Evolutionary conservation across 139 green algal species (phyloP).

Genomic region (Coccomyxa sp.): DNA sequence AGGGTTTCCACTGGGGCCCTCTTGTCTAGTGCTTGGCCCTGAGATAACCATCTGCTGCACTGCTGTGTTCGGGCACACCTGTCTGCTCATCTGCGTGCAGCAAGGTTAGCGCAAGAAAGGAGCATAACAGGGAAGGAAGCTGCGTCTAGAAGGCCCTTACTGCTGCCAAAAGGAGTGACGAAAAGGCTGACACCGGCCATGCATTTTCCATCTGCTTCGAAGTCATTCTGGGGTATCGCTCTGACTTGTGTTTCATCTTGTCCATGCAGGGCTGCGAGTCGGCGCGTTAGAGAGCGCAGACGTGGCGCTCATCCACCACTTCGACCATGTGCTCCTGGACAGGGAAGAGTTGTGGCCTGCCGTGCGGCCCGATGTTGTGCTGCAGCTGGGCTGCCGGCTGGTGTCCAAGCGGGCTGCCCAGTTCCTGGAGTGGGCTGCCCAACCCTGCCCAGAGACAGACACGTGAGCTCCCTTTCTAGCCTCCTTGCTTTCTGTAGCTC

Average conservation of each 20-base stretch:
- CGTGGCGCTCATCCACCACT: slow-evolving; percentile 49
- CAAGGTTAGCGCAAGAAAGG: no score
- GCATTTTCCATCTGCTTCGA: no score
- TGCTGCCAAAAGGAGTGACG: no score
- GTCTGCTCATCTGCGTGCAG: no score
- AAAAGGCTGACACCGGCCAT: no score
- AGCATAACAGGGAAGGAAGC: no score
- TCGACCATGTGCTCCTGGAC: slow-evolving; percentile 73
- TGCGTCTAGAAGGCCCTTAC: no score
- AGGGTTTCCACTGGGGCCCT: no score
- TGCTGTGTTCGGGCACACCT: no score
- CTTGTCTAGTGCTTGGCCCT: no score
- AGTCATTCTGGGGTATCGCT: no score
- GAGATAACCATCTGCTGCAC: no score
- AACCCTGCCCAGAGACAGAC: slow-evolving; percentile 8
- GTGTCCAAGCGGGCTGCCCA: slow-evolving; percentile 80
- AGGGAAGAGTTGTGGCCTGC: slow-evolving; percentile 36
- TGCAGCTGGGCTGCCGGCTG: slow-evolving; percentile 77
- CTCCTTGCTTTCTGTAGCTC: background rate
- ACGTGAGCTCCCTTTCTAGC: background rate
- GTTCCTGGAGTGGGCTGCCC: slow-evolving; percentile 74
- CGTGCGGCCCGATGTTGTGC: slow-evolving; percentile 70
- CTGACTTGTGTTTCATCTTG: background rate
- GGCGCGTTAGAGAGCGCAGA: slow-evolving; percentile 15
- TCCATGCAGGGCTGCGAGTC: slow-evolving; percentile 45